These are phyloP conservation scores for Lipomyces anomalus DNA, from an alignment of 805 yeast species.

Conservation along the genomic window DNA sequence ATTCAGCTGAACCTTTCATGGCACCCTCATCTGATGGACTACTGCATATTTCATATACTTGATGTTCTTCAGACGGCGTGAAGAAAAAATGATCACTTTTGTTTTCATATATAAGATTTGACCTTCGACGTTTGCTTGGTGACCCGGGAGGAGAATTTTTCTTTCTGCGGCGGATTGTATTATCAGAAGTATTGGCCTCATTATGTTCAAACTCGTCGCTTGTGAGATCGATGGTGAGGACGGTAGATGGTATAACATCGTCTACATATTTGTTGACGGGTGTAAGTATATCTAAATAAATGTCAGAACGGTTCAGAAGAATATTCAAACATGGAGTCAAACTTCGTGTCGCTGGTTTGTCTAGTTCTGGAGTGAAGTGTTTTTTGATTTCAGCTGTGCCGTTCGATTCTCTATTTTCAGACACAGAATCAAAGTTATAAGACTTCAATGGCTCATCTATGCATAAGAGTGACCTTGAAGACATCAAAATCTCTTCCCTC, in stretches of 20 bases:
- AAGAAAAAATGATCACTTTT: conserved; percentile 1
- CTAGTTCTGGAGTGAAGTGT: background rate
- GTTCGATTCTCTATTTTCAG: too few relatives aligned
- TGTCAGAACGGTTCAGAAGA: background rate
- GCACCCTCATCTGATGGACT: background rate
- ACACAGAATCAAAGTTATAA: background rate
- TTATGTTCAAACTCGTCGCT: too few relatives aligned
- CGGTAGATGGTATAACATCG: conserved; percentile 1
- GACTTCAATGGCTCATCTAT: conserved; percentile 7
- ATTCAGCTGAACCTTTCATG: background rate
- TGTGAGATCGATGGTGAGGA: conserved; percentile 15
- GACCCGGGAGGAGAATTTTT: conserved; percentile 16
- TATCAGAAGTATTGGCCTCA: too few relatives aligned
- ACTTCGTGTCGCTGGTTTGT: background rate
- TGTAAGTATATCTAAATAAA: conserved; percentile 1
- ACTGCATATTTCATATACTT: background rate
- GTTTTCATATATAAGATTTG: background rate
- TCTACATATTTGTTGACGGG: conserved; percentile 2
- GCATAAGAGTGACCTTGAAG: background rate
- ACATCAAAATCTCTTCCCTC: background rate
- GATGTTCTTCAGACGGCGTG: background rate
- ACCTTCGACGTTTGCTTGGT: conserved; percentile 9
- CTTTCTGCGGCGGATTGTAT: conserved; percentile 4
- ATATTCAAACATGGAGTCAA: background rate
- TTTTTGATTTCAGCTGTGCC: background rate